A percentile compares a stretch with the other conserved stretches of the same genome.
Conservation (phyloP, 2,329 filamentous ascomycete species). For the Neospermospora avenae region DNA sequence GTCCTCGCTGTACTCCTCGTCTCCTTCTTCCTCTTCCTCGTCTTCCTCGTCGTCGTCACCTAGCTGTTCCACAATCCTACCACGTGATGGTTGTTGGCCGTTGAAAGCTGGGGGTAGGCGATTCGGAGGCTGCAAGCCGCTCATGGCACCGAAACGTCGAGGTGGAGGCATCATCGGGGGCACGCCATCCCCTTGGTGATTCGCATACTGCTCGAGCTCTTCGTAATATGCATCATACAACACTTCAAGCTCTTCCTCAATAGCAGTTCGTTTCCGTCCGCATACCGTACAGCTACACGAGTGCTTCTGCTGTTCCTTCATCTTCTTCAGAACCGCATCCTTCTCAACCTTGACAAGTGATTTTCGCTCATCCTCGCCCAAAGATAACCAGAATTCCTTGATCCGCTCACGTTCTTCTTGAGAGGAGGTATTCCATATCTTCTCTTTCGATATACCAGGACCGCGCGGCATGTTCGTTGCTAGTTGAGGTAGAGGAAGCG, state of each 20-base stretch:
- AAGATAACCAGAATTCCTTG: conserved; percentile 94
- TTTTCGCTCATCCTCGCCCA: conserved; percentile 92
- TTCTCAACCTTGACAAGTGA: conserved; percentile 97
- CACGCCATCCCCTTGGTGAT: conserved; percentile 71
- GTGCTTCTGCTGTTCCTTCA: conserved; percentile 99
- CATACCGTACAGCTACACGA: conserved; percentile 98
- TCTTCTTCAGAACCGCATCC: conserved; percentile 95
- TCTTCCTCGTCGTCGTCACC: conserved; percentile 43
- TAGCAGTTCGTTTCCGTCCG: conserved; percentile 91
- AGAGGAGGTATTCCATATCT: conserved; percentile 96
- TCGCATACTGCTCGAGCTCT: conserved; percentile 95
- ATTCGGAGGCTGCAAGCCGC: conserved; percentile 54
- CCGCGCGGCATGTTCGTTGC: conserved; percentile 40
- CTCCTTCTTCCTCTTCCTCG: conserved; percentile 52
- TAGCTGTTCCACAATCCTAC: conserved; percentile 68
- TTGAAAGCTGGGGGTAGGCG: conserved; percentile 56
- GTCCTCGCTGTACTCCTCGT: conserved; percentile 44
- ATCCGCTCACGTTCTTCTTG: conserved; percentile 95
- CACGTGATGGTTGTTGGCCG: conserved; percentile 68
- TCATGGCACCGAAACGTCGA: conserved; percentile 57
- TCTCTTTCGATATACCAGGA: conserved; percentile 55
- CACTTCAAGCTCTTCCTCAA: conserved; percentile 96
- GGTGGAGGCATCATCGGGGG: conserved; percentile 67
- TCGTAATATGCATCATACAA: conserved; percentile 98
- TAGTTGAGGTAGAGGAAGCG: conserved; percentile 37